Evolutionary conservation across 2,329 filamentous ascomycete genomes (phyloP), one percentile per base, ranked within the genome.

Genomic region (Cladosporium phlei): DNA sequence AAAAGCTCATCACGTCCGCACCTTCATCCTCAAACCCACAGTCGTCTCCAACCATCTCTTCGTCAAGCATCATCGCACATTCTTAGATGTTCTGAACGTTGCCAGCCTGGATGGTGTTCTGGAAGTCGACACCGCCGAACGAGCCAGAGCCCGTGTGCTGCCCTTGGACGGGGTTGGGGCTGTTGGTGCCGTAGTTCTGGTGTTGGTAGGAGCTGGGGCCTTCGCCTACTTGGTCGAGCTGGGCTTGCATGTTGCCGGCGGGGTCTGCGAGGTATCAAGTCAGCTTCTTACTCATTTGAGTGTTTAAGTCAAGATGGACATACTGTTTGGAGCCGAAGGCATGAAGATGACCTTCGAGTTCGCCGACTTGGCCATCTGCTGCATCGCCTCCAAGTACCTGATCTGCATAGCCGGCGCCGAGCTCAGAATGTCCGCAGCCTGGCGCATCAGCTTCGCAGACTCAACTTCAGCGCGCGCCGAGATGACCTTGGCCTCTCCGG

Each of bases 401-500:
- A 95, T 95, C 72, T 96, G 90, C 93, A 98, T 98, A 58, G 93
- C 93, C 2, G 93, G 93, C 0, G 91, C 91, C 12, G 82, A 88
- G 53, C 82, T 87, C 39, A 98, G 70, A 58, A 97, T 96, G 65
- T 98, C 91, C 66, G 93, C 93, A 28, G 93, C 91, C 71, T 93
- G 70, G 43, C 76, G 80, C 86, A 88, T 94, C 64, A 97, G 75
- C 71, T 96, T 96, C 69, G 93, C 91, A 44, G 84, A 83, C 71
- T 98, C 93, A 64, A 98, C 93, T 58, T 98, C 93, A 25, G 93
- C 93, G 67, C 93, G 88, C 54, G 93, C 93, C 49, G 89, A 89
- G 65, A 98, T 97, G 66, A 98, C 88, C 78, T 98, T 98, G 73
- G 85, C 89, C 71, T 98, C 93, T 72, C 93, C 93, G 48, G 96